Evolutionary conservation across 2,329 filamentous ascomycete genomes (phyloP).

Genomic region (Claviceps capensis): DNA sequence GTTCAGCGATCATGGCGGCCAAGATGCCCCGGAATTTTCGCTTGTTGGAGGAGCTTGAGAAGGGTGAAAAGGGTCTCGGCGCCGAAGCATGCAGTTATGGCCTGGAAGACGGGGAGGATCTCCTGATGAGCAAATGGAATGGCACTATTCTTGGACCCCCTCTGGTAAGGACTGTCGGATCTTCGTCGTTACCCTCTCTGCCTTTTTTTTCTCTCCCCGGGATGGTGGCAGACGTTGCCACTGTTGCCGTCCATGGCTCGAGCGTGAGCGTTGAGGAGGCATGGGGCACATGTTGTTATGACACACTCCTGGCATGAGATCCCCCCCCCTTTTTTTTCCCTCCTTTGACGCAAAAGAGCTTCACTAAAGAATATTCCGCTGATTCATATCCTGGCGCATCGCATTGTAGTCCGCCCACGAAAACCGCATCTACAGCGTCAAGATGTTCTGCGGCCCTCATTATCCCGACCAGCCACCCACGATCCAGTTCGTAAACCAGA

Average conservation of each 20-base stretch:
- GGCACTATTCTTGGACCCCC: conserved; percentile 94
- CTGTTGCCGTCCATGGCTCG: too few species aligned
- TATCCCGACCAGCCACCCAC: conserved; percentile 85
- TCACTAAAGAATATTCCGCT: not conserved
- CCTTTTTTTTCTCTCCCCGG: not conserved
- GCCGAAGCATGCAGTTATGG: conserved; percentile 97
- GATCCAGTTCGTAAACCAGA: conserved; percentile 83
- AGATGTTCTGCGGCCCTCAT: conserved; percentile 81
- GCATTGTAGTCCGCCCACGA: conserved; percentile 70
- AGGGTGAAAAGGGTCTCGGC: conserved; percentile 93
- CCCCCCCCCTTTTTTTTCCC: not conserved
- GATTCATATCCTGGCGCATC: conserved; percentile 1
- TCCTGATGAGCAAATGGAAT: conserved; percentile 97
- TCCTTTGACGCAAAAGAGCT: not conserved
- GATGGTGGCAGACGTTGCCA: not conserved
- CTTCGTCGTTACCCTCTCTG: not conserved
- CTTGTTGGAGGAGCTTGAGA: conserved; percentile 92
- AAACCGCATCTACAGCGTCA: conserved; percentile 97
- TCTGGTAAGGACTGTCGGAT: conserved; percentile 45
- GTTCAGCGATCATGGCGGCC: conserved; percentile 19
- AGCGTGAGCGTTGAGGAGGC: too few species aligned
- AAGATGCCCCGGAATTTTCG: conserved; percentile 91
- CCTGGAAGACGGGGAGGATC: conserved; percentile 82
- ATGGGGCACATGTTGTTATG: too few species aligned
- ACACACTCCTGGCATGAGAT: not conserved